Percentiles rank a stretch among this genome's conserved stretches.
Evolutionary conservation across 1,284 basidiomycete genomes (phyloP).

Genomic region (Bondarzewia mesenterica): DNA sequence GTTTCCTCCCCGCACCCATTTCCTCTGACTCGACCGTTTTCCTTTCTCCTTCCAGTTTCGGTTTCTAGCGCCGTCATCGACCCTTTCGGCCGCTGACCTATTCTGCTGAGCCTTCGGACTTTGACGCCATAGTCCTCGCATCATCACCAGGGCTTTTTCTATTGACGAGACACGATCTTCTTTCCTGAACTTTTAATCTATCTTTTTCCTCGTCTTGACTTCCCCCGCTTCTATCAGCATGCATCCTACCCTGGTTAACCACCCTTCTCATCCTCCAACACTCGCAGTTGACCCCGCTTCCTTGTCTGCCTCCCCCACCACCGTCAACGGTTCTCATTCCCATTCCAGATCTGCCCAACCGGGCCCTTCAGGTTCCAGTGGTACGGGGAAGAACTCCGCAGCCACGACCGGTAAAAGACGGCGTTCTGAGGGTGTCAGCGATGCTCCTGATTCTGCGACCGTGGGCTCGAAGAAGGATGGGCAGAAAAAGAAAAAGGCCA

Average conservation of each 20-base stretch:
- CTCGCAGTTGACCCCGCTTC: constrained; percentile 12
- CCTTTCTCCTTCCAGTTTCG: too few relatives aligned
- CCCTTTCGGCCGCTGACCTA: too few relatives aligned
- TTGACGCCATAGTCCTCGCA: too few relatives aligned
- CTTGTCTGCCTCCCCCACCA: constrained; percentile 4
- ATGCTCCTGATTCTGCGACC: constrained; percentile 27
- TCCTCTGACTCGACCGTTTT: too few relatives aligned
- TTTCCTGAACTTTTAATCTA: neutral
- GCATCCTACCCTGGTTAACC: constrained; percentile 11
- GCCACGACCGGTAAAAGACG: constrained; percentile 28
- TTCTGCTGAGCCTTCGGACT: too few relatives aligned
- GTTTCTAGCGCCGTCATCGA: too few relatives aligned
- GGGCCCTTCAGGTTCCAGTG: constrained; percentile 10
- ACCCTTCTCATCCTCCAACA: constrained; percentile 8
- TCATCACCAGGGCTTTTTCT: too few relatives aligned
- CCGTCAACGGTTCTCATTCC: constrained; percentile 2
- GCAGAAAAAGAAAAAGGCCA: constrained; percentile 88
- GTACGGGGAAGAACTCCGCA: constrained; percentile 2
- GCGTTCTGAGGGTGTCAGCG: constrained; percentile 39
- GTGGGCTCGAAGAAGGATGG: constrained; percentile 45
- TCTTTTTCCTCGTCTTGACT: neutral
- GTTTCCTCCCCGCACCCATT: too few relatives aligned
- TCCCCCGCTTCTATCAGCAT: neutral
- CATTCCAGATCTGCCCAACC: constrained; percentile 1
- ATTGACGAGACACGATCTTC: constrained; percentile 5